These are phyloP conservation scores for Zea mays DNA, from an alignment of 176 grass and related monocot genomes.

Conservation along the genomic window Zm-B73-REFERENCE-NAM-5.0 NC_050104.1:52820501-52821000, in stretches of 20 bases:
- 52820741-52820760: background rate
- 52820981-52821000: constrained; percentile 45
- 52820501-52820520: background rate
- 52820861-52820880: constrained; percentile 54
- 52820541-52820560: background rate
- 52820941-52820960: constrained; percentile 64
- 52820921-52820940: background rate
- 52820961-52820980: constrained; percentile 66
- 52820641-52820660: constrained; percentile 42
- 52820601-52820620: background rate
- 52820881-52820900: constrained; percentile 49
- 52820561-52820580: background rate
- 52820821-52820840: constrained; percentile 61
- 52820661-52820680: constrained; percentile 11
- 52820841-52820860: constrained; percentile 57
- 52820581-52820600: background rate
- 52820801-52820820: constrained; percentile 37
- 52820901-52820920: constrained; percentile 35
- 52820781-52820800: background rate
- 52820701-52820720: background rate
- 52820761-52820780: background rate
- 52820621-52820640: constrained; percentile 31
- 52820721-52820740: background rate
- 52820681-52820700: background rate
- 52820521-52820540: background rate